Evolutionary conservation across 208 protist genomes (phyloP), one percentile per base, ranked within the genome.

Genomic region (Herpetomonas muscarum): DNA sequence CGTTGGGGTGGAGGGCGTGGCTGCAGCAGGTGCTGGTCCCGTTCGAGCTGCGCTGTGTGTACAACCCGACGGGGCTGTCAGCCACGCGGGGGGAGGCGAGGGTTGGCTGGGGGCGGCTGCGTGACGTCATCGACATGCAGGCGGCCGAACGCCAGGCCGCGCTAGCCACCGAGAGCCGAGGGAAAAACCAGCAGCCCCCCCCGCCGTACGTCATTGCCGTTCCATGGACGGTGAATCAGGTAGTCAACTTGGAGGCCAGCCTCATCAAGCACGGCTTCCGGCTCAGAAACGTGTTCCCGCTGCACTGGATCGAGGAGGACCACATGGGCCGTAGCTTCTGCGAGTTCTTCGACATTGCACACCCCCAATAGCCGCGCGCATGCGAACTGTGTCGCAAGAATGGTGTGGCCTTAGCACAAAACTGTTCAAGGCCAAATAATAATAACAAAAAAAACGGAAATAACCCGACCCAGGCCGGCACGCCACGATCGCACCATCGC

Each of bases 241-340:
- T 91, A 13, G 79, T 90, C n/a, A 95, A 92, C 54, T 50, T 95
- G 2, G 81, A 95, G 81, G 85, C 85, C 10, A 93, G 85, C 47
- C 63, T 95, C 0, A 42, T 95, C 9, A 90, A 90, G 70, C 82
- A 84, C 48, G 89, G 89, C 19, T 95, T 90, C 50, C 61, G 70
- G 52, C 70, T 90, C 25, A 54, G 64, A 17, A 69, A 76, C 1
- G 72, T 83, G 24, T 92, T 87, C 61, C 63, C 70, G n/a, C 19
- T 95, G 46, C 79, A 78, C 25, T 95, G 89, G 86, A 72, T 87
- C 21, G 74, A 66, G 17, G 75, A 81, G 66, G 79, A 95, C 56
- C 67, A 84, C 67, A 80, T 92, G 58, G 88, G 88, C 9, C 55
- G 79, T 19, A 57, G 81, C 55, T 95, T 95, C 64, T 94, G 88